Conservation (phyloP, 176 grass and related monocot species). For the Musa acuminata region DNA sequence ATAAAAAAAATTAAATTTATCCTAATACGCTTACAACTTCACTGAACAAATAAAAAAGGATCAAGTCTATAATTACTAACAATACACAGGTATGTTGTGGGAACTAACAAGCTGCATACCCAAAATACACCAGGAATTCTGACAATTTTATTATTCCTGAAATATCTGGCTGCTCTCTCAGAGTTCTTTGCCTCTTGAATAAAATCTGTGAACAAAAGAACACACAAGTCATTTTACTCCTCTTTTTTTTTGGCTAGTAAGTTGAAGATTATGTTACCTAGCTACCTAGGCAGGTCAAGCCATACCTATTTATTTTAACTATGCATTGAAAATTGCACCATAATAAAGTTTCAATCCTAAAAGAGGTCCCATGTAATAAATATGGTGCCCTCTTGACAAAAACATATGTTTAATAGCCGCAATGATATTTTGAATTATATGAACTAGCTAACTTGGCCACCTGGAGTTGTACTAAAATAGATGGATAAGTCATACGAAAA, state of each 20-base stretch:
- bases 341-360: no score
- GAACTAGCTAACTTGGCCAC: no score
- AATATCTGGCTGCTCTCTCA: constrained; percentile 63
- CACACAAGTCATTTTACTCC: not conserved
- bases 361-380: no score
- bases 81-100: not conserved
- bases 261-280: not conserved
- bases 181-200: constrained; percentile 76
- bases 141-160: constrained; percentile 62
- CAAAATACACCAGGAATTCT: constrained; percentile 63
- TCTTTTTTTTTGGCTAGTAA: not conserved
- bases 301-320: not conserved
- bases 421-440: no score
- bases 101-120: constrained; percentile 39
- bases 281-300: not conserved
- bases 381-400: no score
- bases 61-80: not conserved
- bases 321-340: no score
- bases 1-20: not conserved
- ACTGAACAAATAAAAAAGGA: not conserved
- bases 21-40: not conserved
- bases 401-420: no score
- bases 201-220: constrained; percentile 57
- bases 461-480: no score
- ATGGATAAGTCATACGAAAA: no score